Percentiles rank a stretch among this genome's conserved stretches.
Conservation (phyloP, 495 filamentous ascomycete species). For the Penicillium riverlandense region DNA sequence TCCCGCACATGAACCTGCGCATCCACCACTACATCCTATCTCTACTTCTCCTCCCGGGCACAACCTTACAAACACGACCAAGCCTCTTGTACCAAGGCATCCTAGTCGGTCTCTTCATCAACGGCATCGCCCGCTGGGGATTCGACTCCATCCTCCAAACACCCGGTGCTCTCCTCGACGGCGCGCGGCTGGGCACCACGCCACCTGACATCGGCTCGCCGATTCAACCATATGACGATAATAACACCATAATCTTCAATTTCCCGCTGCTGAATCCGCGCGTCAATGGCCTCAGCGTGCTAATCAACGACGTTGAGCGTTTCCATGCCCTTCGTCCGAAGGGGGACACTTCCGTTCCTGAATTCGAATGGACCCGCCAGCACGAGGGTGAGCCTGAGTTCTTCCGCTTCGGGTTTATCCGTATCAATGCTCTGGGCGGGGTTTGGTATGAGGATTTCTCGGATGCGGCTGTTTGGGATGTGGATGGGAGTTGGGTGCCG, state of each 20-base stretch:
- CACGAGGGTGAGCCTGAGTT: conserved; percentile 53
- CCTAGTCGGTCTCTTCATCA: conserved; percentile 58
- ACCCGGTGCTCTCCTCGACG: conserved; percentile 41
- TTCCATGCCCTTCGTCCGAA: conserved; percentile 37
- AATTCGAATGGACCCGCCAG: conserved; percentile 39
- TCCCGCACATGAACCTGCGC: conserved; percentile 53
- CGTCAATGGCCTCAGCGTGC: conserved; percentile 49
- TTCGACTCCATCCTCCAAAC: conserved; percentile 58
- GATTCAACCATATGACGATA: conserved; percentile 12
- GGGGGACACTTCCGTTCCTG: conserved; percentile 22
- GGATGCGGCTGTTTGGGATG: conserved; percentile 61
- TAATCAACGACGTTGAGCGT: conserved; percentile 55
- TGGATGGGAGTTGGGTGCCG: conserved; percentile 31
- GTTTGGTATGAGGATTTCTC: conserved; percentile 68
- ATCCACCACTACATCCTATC: conserved; percentile 62
- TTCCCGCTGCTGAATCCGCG: conserved; percentile 29
- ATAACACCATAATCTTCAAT: conserved; percentile 39
- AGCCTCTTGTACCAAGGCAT: conserved; percentile 53
- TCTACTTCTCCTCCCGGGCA: conserved; percentile 51
- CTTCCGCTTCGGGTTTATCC: conserved; percentile 74
- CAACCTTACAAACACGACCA: conserved; percentile 50
- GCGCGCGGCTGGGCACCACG: conserved; percentile 37
- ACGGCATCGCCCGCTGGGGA: conserved; percentile 60
- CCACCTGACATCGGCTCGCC: conserved; percentile 37
- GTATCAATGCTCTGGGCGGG: conserved; percentile 40